phyloP scores from a whole-genome alignment of 2,329 filamentous ascomycete species.

The Gnomoniopsis smithogilvyi region DNA sequence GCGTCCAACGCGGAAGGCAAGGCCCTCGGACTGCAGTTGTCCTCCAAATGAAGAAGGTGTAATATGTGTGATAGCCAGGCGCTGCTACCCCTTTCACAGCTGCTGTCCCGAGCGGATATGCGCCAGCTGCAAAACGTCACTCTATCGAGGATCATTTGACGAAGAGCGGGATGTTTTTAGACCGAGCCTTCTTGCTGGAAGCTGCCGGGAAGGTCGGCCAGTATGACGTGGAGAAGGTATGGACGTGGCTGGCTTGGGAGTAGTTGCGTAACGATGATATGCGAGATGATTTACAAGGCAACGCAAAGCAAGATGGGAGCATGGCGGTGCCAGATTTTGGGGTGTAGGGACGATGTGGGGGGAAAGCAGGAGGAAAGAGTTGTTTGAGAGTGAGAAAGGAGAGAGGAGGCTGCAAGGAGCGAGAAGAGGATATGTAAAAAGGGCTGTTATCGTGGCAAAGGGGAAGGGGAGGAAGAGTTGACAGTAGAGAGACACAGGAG shows the following conservation, averaged over 20 bases:
- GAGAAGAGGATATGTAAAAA: background rate
- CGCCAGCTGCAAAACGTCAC: conserved; percentile 34
- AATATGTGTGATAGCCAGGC: conserved; percentile 44
- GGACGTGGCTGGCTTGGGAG: conserved; percentile 24
- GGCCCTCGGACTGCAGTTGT: conserved; percentile 37
- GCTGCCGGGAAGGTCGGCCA: conserved; percentile 31
- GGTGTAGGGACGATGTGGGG: conserved; percentile 62
- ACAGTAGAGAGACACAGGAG: no score
- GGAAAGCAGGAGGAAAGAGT: conserved; percentile 65
- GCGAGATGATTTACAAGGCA: conserved; percentile 28
- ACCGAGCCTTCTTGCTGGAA: conserved; percentile 34
- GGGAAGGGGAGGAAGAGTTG: background rate
- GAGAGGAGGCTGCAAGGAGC: background rate
- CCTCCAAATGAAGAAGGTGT: conserved; percentile 39
- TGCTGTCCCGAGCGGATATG: conserved; percentile 13
- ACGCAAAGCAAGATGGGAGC: conserved; percentile 37
- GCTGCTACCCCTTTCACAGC: conserved; percentile 41
- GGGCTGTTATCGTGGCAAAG: background rate
- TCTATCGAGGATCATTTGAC: conserved; percentile 42
- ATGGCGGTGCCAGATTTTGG: conserved; percentile 72
- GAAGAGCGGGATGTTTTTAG: conserved; percentile 38
- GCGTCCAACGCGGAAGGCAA: conserved; percentile 30
- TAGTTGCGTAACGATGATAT: conserved; percentile 24
- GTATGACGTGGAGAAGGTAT: conserved; percentile 13
- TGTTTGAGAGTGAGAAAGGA: conserved; percentile 66